phyloP scores from a whole-genome alignment of 108 stramenopile genomes.

The Cyclotella cryptica region DNA sequence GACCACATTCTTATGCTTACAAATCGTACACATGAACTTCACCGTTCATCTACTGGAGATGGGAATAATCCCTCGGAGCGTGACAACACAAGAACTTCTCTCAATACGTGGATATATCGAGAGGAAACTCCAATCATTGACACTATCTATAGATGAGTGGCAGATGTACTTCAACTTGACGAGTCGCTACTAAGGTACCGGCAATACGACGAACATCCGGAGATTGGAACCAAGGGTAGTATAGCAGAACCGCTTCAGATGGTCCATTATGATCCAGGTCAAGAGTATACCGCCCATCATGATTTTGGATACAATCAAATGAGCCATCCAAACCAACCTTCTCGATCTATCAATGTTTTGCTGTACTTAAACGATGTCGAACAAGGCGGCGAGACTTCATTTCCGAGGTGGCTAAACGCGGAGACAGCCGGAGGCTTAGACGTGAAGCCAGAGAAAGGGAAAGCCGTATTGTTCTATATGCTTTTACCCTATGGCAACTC shows the following conservation, averaged over 20 bases:
- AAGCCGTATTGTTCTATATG: conserved; percentile 84
- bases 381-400: conserved; percentile 78
- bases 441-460: conserved; percentile 70
- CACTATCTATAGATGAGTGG: conserved; percentile 86
- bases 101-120: conserved; percentile 90
- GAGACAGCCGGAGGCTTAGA: conserved; percentile 64
- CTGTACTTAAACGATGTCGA: too few species aligned
- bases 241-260: conserved; percentile 85
- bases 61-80: background rate
- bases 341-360: conserved; percentile 76
- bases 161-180: conserved; percentile 84
- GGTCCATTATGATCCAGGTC: conserved; percentile 80
- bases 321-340: conserved; percentile 54
- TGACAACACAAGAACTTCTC: conserved; percentile 68
- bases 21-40: conserved; percentile 47
- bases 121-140: conserved; percentile 73
- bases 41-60: conserved; percentile 60
- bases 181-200: conserved; percentile 71
- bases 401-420: conserved; percentile 86
- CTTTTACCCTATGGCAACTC: conserved; percentile 90
- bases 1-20: conserved; percentile 84
- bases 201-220: conserved; percentile 56
- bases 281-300: conserved; percentile 91
- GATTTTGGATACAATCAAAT: too few species aligned
- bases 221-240: conserved; percentile 49